Base-by-base conservation (phyloP, 495 filamentous ascomycete genomes). In the Aspergillus olivimuriae region DNA sequence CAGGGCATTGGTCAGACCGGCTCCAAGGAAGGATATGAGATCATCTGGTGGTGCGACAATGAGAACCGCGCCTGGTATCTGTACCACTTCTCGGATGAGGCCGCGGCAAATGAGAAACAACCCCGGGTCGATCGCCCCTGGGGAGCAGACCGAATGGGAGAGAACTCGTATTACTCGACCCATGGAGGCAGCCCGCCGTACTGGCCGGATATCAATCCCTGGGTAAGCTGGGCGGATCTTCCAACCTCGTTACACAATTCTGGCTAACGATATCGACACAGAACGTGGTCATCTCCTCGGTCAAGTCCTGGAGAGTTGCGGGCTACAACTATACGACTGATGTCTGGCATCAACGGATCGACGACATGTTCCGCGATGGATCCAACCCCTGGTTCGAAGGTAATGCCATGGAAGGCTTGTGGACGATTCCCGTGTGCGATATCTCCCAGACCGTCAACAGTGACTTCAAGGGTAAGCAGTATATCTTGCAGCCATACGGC, bases 401-500 rank as follows among this genome's bases (percentile, higher is more conserved):
- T 12, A n/a, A 17, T n/a, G 8, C 18, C 4, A 10, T 7, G 17
- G 35, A 38, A 11, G 35, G 35, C 12, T 7, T 38, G 3, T 38
- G 7, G 7, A 38, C 35, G 4, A 38, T 38, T n/a, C 35, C 35
- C n/a, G 35, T 38, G 1, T 38, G 35, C 18, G 19, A 38, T 38
- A n/a, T 38, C n/a, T 7, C 16, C 5, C 16, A 12, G 8, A n/a
- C 35, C 1, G 35, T 38, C 8, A 5, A 38, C 8, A 19, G 6
- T 7, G 35, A 38, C 35, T 38, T 22, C n/a, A 20, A 22, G 18
- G 8, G 1, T 4, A 38, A 38, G 18, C 16, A 38, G 35, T 21
- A 38, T 23, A 38, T 38, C 17, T 20, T 38, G 35, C 15, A 38
- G 7, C 35, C 35, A 9, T 38, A 38, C n/a, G 35, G 35, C 12